Percentiles rank a stretch among this genome's conserved stretches.
Evolutionary conservation across 257 asterid species (phyloP).

Genomic region (Ophiorrhiza pumila): DNA sequence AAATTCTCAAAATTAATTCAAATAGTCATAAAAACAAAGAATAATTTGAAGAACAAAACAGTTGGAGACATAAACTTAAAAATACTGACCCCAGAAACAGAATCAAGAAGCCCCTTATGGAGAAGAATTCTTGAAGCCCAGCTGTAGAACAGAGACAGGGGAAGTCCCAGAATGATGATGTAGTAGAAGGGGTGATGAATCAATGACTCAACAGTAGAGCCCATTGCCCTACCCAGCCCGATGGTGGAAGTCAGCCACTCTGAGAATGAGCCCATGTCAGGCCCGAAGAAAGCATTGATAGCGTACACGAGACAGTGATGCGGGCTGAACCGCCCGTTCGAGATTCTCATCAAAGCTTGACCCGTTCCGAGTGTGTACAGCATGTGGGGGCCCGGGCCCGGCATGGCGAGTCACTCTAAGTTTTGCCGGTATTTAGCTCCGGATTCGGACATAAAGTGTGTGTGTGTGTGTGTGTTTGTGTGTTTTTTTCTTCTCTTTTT

Average conservation of each 20-base stretch:
- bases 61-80: background rate
- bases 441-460: no score
- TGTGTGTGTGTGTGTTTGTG: no score
- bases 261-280: conserved; percentile 85
- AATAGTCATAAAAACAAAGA: background rate
- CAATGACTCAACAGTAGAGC: conserved; percentile 67
- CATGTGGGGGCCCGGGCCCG: conserved; percentile 98
- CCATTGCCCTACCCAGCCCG: conserved; percentile 55
- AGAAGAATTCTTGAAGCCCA: conserved; percentile 52
- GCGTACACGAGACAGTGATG: conserved; percentile 86
- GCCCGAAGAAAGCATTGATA: conserved; percentile 93
- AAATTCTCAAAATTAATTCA: background rate
- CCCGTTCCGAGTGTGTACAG: conserved; percentile 88
- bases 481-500: no score
- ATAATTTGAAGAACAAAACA: background rate
- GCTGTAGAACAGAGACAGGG: conserved; percentile 55
- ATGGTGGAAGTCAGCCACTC: conserved; percentile 75
- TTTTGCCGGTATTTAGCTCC: background rate
- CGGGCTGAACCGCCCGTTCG: conserved; percentile 81
- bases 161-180: conserved; percentile 59
- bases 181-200: conserved; percentile 82
- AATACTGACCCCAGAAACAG: conserved; percentile 70
- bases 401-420: conserved; percentile 35
- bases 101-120: conserved; percentile 58
- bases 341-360: conserved; percentile 56